Conservation (phyloP, 2,329 filamentous ascomycete species). For the Ascochyta rabiei region DNA sequence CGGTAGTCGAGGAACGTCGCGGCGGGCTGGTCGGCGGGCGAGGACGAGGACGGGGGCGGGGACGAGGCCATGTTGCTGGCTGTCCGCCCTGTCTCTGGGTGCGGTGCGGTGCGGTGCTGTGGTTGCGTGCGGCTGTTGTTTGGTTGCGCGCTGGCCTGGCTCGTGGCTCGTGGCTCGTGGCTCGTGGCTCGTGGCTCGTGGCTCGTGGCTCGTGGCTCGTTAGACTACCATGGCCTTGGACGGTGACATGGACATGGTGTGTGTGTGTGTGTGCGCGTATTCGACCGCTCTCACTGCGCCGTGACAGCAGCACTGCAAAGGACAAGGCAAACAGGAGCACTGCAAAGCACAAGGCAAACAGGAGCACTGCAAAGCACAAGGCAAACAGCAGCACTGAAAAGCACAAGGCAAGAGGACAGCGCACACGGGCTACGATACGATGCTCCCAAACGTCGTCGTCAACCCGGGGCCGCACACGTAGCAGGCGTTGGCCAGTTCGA, state of each 20-base stretch:
- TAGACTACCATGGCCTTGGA: too few relatives aligned
- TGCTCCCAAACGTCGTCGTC: constrained; percentile 11
- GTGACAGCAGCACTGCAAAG: not conserved
- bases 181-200: too few relatives aligned
- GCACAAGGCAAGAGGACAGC: not conserved
- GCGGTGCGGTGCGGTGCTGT: not conserved
- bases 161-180: too few relatives aligned
- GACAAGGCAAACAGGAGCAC: not conserved
- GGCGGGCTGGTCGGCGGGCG: constrained; percentile 4
- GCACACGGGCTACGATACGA: not conserved
- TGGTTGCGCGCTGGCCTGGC: constrained; percentile 12
- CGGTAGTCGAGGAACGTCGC: not conserved
- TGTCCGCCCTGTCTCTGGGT: too few relatives aligned
- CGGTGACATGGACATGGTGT: too few relatives aligned
- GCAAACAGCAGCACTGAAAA: not conserved
- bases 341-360: not conserved
- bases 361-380: too few relatives aligned
- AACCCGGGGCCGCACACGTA: constrained; percentile 6
- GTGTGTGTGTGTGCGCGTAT: not conserved
- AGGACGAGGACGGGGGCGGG: not conserved
- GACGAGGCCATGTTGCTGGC: constrained; percentile 4
- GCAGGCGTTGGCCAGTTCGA: constrained; percentile 18
- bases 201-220: not conserved
- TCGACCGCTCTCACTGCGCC: not conserved
- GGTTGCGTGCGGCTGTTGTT: constrained; percentile 13